A percentile compares a stretch with the other conserved stretches of the same genome.
Conservation (phyloP, 495 filamentous ascomycete species). For the Tetracladium setigerum region DNA sequence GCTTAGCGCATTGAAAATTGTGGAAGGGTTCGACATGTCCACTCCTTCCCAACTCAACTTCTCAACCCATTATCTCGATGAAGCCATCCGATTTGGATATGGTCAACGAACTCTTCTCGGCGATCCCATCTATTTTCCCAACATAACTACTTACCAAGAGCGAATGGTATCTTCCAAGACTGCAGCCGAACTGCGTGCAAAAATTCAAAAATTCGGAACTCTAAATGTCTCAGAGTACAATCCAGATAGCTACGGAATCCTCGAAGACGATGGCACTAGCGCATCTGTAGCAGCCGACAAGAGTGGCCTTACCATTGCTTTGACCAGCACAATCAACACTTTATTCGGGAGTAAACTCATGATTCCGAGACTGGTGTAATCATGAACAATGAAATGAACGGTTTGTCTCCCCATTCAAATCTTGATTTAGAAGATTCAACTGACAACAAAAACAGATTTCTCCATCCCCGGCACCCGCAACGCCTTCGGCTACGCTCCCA, state of each 20-base stretch:
- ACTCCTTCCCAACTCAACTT: constrained; percentile 38
- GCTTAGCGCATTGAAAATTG: constrained; percentile 65
- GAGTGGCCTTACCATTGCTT: constrained; percentile 60
- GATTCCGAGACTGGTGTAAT: constrained; percentile 74
- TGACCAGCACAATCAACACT: constrained; percentile 79
- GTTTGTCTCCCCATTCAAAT: constrained; percentile 3
- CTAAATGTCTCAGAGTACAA: constrained; percentile 64
- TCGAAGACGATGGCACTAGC: constrained; percentile 65
- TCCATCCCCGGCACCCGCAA: constrained; percentile 68
- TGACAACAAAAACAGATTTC: constrained; percentile 45
- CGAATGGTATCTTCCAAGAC: constrained; percentile 56
- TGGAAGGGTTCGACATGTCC: constrained; percentile 56
- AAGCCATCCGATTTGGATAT: constrained; percentile 83
- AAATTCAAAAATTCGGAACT: constrained; percentile 63
- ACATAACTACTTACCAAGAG: constrained; percentile 52
- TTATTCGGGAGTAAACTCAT: constrained; percentile 73
- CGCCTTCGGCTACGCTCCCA: constrained; percentile 76
- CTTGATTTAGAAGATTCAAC: not conserved
- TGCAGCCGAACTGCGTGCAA: constrained; percentile 48
- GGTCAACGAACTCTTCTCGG: constrained; percentile 63
- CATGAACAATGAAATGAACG: constrained; percentile 92
- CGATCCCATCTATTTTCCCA: constrained; percentile 64
- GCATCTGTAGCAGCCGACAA: constrained; percentile 64
- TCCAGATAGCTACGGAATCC: constrained; percentile 52
- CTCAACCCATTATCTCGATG: constrained; percentile 75